A percentile compares a stretch with the other conserved stretches of the same genome.
Conservation (phyloP, 148 eudicot species). For the Camellia sinensis region DNA sequence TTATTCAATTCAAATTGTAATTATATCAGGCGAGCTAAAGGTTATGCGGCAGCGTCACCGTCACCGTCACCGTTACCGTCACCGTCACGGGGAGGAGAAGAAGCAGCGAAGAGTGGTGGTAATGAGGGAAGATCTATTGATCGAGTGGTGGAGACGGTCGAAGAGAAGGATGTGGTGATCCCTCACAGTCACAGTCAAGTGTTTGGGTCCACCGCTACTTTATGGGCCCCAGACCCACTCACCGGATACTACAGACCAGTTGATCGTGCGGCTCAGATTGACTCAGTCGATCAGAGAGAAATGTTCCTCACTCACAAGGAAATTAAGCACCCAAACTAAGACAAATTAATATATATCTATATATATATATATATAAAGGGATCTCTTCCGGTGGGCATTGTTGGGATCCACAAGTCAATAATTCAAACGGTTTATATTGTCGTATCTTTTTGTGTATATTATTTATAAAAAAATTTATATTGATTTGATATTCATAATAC, state of each 20-base stretch:
- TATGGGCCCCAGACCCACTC: slow-evolving; percentile 14
- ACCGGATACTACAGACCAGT: slow-evolving; percentile 14
- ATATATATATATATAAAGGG: too few species aligned
- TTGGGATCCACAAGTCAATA: too few species aligned
- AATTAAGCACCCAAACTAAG: too few species aligned
- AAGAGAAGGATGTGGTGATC: slow-evolving; percentile 17
- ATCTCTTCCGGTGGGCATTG: too few species aligned
- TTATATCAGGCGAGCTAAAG: slow-evolving; percentile 15
- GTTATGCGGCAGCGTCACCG: slow-evolving; percentile 18
- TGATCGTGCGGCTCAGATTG: slow-evolving; percentile 14
- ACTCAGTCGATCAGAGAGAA: slow-evolving; percentile 8
- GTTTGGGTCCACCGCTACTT: neutral
- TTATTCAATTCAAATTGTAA: too few species aligned
- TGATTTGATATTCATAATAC: too few species aligned
- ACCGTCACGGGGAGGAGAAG: slow-evolving; percentile 13
- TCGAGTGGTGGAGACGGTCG: neutral
- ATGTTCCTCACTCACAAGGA: slow-evolving; percentile 9
- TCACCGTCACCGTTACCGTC: neutral
- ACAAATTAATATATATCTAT: too few species aligned
- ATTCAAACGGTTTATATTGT: too few species aligned
- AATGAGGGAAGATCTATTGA: neutral
- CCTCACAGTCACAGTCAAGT: slow-evolving; percentile 5
- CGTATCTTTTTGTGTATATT: too few species aligned
- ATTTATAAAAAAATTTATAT: too few species aligned
- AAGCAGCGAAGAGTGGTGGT: neutral